Conservation (phyloP, 257 asterid species). For the Verbascum thapsus region DNA sequence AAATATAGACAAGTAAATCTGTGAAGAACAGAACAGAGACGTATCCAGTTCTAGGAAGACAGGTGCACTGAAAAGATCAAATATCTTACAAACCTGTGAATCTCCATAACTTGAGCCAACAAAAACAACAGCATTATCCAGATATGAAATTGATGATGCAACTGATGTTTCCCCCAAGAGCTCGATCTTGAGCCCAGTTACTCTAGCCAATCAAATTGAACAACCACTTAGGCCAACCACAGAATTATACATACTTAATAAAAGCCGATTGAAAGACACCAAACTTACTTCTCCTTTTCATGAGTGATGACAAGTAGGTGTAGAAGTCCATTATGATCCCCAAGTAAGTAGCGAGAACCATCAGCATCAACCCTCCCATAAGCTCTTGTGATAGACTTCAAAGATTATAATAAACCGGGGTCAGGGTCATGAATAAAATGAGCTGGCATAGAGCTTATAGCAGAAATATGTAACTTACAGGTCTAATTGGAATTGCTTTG, state of each 20-base stretch:
- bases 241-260: background rate
- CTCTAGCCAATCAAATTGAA: conserved; percentile 41
- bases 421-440: conserved; percentile 18
- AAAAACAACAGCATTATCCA: conserved; percentile 73
- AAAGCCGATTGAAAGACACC: conserved; percentile 9
- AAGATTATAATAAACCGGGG: conserved; percentile 23
- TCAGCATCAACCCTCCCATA: conserved; percentile 85
- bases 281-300: conserved; percentile 71
- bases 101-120: conserved; percentile 84
- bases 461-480: conserved; percentile 49
- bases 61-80: background rate
- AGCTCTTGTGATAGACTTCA: conserved; percentile 70
- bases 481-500: conserved; percentile 76
- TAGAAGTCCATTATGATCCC: conserved; percentile 77
- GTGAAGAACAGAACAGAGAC: no score
- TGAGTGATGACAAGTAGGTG: conserved; percentile 75
- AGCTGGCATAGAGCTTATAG: conserved; percentile 1
- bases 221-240: conserved; percentile 9
- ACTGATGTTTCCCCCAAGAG: conserved; percentile 76
- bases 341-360: conserved; percentile 77
- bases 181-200: conserved; percentile 79
- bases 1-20: conserved; percentile 18
- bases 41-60: background rate
- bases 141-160: conserved; percentile 77
- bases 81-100: conserved; percentile 55